phyloP scores from a whole-genome alignment of 768 basidiomycete species.

The Naganishia vishniacii region DNA sequence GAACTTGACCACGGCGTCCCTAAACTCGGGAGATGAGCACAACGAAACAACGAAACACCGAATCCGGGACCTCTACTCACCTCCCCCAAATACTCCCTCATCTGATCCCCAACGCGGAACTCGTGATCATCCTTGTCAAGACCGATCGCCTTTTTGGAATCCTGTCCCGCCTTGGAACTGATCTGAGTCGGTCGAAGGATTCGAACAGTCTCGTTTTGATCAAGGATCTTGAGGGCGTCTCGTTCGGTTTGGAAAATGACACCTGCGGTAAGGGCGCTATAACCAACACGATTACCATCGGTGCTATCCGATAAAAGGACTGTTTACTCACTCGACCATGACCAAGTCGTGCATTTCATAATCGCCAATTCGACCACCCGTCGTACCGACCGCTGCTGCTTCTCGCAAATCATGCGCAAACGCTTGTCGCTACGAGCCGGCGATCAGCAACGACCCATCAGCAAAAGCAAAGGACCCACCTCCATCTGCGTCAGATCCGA shows the following conservation, averaged over 20 bases:
- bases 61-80: slow-evolving; percentile 48
- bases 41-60: neutral
- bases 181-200: slow-evolving; percentile 91
- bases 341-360: slow-evolving; percentile 96
- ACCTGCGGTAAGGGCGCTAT: slow-evolving; percentile 77
- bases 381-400: slow-evolving; percentile 92
- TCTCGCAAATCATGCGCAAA: slow-evolving; percentile 96
- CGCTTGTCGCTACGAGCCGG: slow-evolving; percentile 58
- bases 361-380: slow-evolving; percentile 80
- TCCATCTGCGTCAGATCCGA: slow-evolving; percentile 98
- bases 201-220: slow-evolving; percentile 85
- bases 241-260: slow-evolving; percentile 97
- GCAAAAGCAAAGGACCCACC: slow-evolving; percentile 52
- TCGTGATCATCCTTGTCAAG: slow-evolving; percentile 84
- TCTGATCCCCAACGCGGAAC: slow-evolving; percentile 77
- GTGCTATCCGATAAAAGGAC: too few relatives aligned
- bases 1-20: slow-evolving; percentile 75
- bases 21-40: too few relatives aligned
- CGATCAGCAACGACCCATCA: neutral
- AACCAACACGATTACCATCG: too few relatives aligned
- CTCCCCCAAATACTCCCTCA: slow-evolving; percentile 86
- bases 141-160: slow-evolving; percentile 75
- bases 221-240: slow-evolving; percentile 89
- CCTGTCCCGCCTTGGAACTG: slow-evolving; percentile 67
- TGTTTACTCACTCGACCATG: slow-evolving; percentile 62